Evolutionary conservation across 768 basidiomycete species (phyloP), one percentile per base, ranked within the genome.

Genomic region (Botryobasidium botryosum): DNA sequence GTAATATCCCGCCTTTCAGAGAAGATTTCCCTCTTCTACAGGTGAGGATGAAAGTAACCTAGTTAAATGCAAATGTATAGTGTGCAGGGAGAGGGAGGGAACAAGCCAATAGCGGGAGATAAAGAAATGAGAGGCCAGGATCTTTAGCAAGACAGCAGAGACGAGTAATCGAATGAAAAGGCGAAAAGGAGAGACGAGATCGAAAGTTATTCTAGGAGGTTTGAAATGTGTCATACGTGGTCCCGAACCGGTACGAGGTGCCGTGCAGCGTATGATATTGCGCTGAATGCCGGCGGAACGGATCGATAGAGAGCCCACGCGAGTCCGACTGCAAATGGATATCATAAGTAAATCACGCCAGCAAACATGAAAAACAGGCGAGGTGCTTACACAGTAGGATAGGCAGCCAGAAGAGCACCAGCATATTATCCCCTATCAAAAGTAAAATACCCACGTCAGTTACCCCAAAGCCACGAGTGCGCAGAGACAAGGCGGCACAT

Each of bases 361-460:
- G 2, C 20, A 4, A 43, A 4, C 28, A 45, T 18, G 38, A 4
- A 35, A 6, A 15, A 36, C 17, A 44, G 5, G 13, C 17, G 36
- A 25, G n/a, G 26, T 7, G 74, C 82, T 64, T 53, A 87, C 83
- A 61, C 48, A 86, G 59, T 6, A 88, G 65, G 55, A 87, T 82
- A 15, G 84, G 84, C 53, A 88, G 66, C 84, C 84, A 88, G 65
- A 88, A 88, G 33, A 79, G 56, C 28, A 83, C 55, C 37, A 88
- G 70, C 84, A 88, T 88, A 33, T 75, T 76, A 57, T 88, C 84
- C 61, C 79, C 82, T 85, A 54, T 25, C 47, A 49, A 38, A 48
- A 44, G 24, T 24, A 45, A 41, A 43, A 21, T 44, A 29, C 35
- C 17, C 1, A 25, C 25, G 20, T 35, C 25, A 27, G 26, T 1